A percentile compares a stretch with the other conserved stretches of the same genome.
Conservation (phyloP, 2,329 filamentous ascomycete species). For the Calonectria naviculata region DNA sequence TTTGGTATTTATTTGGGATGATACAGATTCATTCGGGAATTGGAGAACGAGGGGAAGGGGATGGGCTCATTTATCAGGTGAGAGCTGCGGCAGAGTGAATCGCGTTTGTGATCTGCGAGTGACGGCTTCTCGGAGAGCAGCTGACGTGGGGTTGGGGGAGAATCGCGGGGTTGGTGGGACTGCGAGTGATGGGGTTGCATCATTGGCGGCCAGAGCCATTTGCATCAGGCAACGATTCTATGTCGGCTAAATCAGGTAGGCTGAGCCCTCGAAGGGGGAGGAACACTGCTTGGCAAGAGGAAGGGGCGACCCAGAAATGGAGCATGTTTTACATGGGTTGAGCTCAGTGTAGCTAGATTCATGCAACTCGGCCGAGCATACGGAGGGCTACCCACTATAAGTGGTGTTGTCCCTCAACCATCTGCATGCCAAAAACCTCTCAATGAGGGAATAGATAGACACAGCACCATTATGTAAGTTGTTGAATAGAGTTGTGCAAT, state of each 20-base stretch:
- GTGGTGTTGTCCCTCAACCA: not conserved
- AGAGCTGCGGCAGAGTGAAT: not conserved
- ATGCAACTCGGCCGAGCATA: not conserved
- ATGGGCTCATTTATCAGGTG: slow-evolving; percentile 7
- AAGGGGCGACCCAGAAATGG: not conserved
- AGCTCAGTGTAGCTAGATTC: not conserved
- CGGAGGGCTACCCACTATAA: not conserved
- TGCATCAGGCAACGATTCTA: slow-evolving; percentile 3
- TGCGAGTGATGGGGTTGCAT: not conserved
- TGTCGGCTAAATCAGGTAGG: slow-evolving; percentile 8
- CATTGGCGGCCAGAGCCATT: slow-evolving; percentile 1
- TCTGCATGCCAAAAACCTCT: not conserved
- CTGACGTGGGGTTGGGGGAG: slow-evolving; percentile 13
- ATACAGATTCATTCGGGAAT: not conserved
- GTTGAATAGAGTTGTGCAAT: not conserved
- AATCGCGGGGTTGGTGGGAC: slow-evolving; percentile 22
- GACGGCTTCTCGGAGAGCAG: not conserved
- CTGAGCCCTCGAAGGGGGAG: not conserved
- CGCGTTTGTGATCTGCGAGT: slow-evolving; percentile 3
- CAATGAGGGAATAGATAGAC: not conserved
- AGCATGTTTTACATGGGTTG: not conserved
- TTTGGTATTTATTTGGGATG: not conserved
- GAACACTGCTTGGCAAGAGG: not conserved
- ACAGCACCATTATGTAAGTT: not conserved
- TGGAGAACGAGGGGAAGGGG: not conserved